These are phyloP conservation scores for Pseudonitzschia pungens DNA, from an alignment of 108 stramenopile genomes.

Conservation along the genomic window DNA sequence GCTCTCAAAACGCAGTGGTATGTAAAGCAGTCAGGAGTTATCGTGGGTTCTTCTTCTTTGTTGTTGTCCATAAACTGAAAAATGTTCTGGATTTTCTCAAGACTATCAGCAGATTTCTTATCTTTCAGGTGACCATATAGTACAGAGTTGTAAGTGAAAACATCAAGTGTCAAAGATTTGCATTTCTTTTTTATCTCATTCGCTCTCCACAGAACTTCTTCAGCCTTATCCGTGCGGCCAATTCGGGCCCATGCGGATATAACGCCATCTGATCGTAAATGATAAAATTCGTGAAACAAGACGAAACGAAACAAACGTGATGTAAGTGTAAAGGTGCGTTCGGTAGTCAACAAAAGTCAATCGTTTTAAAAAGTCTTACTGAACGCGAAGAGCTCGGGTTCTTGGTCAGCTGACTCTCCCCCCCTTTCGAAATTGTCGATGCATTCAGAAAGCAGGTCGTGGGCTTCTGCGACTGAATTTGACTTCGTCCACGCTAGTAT, in stretches of 20 bases:
- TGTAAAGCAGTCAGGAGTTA: constrained; percentile 44
- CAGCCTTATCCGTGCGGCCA: constrained; percentile 35
- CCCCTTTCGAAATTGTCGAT: constrained; percentile 20
- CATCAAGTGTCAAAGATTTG: constrained; percentile 39
- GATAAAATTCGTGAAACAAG: background rate
- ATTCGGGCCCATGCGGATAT: constrained; percentile 41
- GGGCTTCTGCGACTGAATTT: constrained; percentile 21
- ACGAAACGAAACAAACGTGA: background rate
- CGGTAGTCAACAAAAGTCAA: background rate
- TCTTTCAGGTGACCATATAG: constrained; percentile 42
- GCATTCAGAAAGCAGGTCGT: constrained; percentile 32
- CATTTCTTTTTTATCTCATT: constrained; percentile 20
- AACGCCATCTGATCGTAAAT: constrained; percentile 31
- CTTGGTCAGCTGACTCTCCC: constrained; percentile 14
- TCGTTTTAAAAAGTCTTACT: constrained; percentile 24
- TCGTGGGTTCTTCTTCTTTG: constrained; percentile 22
- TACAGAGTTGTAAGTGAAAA: constrained; percentile 61
- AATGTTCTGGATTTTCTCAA: constrained; percentile 23
- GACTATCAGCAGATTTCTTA: constrained; percentile 13
- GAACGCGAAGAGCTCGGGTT: constrained; percentile 44
- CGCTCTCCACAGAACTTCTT: constrained; percentile 30
- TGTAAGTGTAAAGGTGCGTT: no score
- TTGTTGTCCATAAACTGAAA: constrained; percentile 47
- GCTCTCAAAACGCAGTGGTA: constrained; percentile 43
- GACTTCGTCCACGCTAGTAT: constrained; percentile 48